A percentile compares a stretch with the other conserved stretches of the same genome.
Conservation (phyloP, 1,284 basidiomycete genomes). For the Butyriboletus appendiculatus region DNA sequence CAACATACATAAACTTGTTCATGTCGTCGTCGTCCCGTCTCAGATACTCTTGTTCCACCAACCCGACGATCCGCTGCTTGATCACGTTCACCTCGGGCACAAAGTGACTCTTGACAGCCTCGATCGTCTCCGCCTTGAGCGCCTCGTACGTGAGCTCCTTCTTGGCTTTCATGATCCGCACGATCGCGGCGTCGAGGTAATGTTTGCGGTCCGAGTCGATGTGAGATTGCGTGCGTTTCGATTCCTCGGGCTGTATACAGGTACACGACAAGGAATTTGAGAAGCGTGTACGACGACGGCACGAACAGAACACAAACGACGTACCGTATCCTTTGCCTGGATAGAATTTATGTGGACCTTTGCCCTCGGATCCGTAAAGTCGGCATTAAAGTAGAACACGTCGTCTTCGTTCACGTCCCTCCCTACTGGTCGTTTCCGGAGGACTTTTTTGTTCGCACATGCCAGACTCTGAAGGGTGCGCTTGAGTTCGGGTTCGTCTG, state of each 20-base stretch:
- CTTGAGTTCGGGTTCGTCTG: conserved; percentile 76
- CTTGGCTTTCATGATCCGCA: conserved; percentile 91
- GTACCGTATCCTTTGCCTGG: conserved; percentile 71
- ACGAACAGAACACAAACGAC: background rate
- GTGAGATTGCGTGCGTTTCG: conserved; percentile 76
- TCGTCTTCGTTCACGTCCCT: conserved; percentile 82
- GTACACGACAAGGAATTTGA: background rate
- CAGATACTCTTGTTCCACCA: conserved; percentile 89
- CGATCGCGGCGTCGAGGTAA: conserved; percentile 91
- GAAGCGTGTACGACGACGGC: no score
- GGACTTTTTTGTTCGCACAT: conserved; percentile 86
- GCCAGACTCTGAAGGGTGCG: conserved; percentile 92
- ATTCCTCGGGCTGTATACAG: conserved; percentile 74
- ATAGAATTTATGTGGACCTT: conserved; percentile 96
- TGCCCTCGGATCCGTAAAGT: conserved; percentile 78
- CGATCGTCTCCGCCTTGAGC: conserved; percentile 77
- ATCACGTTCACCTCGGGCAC: conserved; percentile 73
- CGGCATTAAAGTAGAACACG: conserved; percentile 75
- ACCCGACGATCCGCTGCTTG: conserved; percentile 78
- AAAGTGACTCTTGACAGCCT: conserved; percentile 81
- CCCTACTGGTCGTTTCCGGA: conserved; percentile 80
- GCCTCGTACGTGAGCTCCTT: conserved; percentile 81
- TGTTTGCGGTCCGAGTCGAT: conserved; percentile 88
- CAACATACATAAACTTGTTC: conserved; percentile 77
- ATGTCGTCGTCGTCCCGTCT: conserved; percentile 72